Evolutionary conservation across 148 eudicot genomes (phyloP), one percentile per base, ranked within the genome.

Genomic region (Amaranthus palmeri): DNA sequence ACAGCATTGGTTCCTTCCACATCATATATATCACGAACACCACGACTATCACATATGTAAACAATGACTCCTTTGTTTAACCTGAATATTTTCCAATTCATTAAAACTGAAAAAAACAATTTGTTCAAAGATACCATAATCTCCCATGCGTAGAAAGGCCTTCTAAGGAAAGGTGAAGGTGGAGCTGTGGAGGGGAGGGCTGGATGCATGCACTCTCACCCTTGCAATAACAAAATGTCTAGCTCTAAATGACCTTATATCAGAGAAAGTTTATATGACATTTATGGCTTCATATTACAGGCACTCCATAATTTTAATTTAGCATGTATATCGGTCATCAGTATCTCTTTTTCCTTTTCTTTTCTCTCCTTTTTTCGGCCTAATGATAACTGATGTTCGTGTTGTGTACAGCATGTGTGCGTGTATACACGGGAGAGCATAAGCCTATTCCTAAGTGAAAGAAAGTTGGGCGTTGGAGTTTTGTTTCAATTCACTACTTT

Each of bases 1-100:
- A 90, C 65, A n/a, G 92, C 93, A 70, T 80, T 83, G 81, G 88
- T 90, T 82, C 97, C 99, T 77, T 96, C 99, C 54, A 92, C 83
- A 72, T 96, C 99, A 79, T 92, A 96, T 76, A 96, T 92, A 77
- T 96, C 99, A 73, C 97, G 86, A 47, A 96, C 89, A 58, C 99
- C 99, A 65, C 88, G 92, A 74, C 97, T 90, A 74, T 96, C 97
- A 70, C 97, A 92, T 45, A 96, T 88, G 67, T 96, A 96, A 53
- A 96, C 99, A 68, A 96, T 96, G 60, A 96, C 97, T 54, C 99
- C 97, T 79, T 96, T 92, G 83, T 90, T 87, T 82, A 96, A 79
- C 99, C 99, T 96, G 85, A 47, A 74, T 49, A 49, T 13, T 36
- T 4, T 54, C 10, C 15, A 25, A 8, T 44, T 11, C 46, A 46